These are phyloP conservation scores for Dryas octopetala DNA, from an alignment of 306 rosid genomes.

Conservation along the genomic window DNA sequence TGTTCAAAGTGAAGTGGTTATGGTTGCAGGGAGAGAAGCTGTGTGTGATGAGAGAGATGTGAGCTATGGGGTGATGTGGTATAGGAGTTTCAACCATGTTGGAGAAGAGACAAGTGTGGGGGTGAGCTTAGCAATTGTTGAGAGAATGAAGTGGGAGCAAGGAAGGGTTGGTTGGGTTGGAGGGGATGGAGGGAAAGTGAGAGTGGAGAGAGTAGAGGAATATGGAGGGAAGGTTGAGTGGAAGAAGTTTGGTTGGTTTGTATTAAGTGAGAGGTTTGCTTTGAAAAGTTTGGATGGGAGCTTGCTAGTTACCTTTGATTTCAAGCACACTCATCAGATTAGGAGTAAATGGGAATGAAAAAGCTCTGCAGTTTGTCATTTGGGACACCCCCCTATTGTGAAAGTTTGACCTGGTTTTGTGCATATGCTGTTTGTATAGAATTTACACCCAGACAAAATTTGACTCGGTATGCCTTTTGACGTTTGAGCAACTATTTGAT, in stretches of 20 bases:
- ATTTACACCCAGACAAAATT: not conserved
- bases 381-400: not conserved
- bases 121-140: slow-evolving; percentile 55
- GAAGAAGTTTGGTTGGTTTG: slow-evolving; percentile 46
- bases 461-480: not conserved
- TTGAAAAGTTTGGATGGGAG: slow-evolving; percentile 50
- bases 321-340: slow-evolving; percentile 48
- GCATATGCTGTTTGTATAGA: not conserved
- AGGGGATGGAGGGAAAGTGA: slow-evolving; percentile 35
- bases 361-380: not conserved
- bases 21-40: slow-evolving; percentile 24
- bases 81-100: slow-evolving; percentile 33
- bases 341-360: slow-evolving; percentile 55
- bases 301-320: slow-evolving; percentile 42
- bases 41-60: slow-evolving; percentile 13
- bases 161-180: slow-evolving; percentile 40
- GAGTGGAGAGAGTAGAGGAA: slow-evolving; percentile 53
- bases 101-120: slow-evolving; percentile 60
- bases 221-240: slow-evolving; percentile 40
- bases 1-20: slow-evolving; percentile 25
- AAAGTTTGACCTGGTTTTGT: not conserved
- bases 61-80: slow-evolving; percentile 44
- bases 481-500: not conserved
- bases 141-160: slow-evolving; percentile 66
- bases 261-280: slow-evolving; percentile 53